Evolutionary conservation across 2,329 filamentous ascomycete species (phyloP).

Genomic region (Eutypella sp.): DNA sequence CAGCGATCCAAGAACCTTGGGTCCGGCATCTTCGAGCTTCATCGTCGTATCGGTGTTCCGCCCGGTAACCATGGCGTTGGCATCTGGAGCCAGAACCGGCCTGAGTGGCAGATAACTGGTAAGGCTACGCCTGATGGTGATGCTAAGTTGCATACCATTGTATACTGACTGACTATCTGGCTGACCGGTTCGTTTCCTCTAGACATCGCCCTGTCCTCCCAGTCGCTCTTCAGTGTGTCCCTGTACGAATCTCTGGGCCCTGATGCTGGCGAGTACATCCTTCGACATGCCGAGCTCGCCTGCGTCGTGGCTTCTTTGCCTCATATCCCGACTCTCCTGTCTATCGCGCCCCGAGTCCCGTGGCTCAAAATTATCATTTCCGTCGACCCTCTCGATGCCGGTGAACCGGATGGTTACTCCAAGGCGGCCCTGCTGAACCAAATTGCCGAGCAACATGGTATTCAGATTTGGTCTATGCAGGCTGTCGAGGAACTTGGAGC

Average conservation of each 20-base stretch:
- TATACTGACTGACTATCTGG: conserved; percentile 13
- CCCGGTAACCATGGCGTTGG: conserved; percentile 68
- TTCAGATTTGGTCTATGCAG: conserved; percentile 72
- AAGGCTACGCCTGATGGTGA: conserved; percentile 20
- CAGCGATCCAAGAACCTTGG: conserved; percentile 79
- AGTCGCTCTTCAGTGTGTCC: conserved; percentile 83
- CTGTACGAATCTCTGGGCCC: conserved; percentile 95
- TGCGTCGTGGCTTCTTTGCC: conserved; percentile 74
- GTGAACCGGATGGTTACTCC: conserved; percentile 70
- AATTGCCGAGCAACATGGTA: conserved; percentile 67
- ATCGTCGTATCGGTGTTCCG: conserved; percentile 64
- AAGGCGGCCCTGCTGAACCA: conserved; percentile 75
- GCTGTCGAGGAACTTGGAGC: conserved; percentile 80
- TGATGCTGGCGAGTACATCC: conserved; percentile 89
- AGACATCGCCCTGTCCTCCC: conserved; percentile 85
- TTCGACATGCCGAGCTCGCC: conserved; percentile 77
- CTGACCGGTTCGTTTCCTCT: background rate
- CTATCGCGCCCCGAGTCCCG: conserved; percentile 71
- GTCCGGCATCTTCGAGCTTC: conserved; percentile 76
- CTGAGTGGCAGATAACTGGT: conserved; percentile 84
- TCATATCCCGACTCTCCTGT: conserved; percentile 77
- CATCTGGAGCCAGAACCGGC: conserved; percentile 81
- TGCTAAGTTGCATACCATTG: background rate
- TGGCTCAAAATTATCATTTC: conserved; percentile 82
- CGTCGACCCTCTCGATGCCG: conserved; percentile 74